A percentile compares a stretch with the other conserved stretches of the same genome.
phyloP scores from a whole-genome alignment of 768 basidiomycete species.

The Suillus clintonianus region DNA sequence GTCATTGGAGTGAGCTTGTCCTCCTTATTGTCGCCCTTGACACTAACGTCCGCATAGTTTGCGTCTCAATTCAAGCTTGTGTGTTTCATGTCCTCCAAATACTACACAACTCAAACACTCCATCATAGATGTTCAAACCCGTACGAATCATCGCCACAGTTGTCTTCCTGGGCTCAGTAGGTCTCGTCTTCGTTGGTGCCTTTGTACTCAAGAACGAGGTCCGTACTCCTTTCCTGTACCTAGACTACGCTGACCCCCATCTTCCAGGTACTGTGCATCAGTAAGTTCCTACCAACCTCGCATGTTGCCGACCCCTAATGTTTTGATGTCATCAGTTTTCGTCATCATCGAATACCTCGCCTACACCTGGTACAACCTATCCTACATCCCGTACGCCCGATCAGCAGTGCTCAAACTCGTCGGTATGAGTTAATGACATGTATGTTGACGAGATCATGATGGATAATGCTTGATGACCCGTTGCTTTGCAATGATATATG shows the following conservation, averaged over 20 bases:
- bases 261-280: constrained; percentile 63
- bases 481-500: constrained; percentile 4
- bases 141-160: constrained; percentile 82
- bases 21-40: neutral
- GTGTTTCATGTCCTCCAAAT: constrained; percentile 17
- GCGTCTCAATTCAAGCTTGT: constrained; percentile 80
- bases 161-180: constrained; percentile 77
- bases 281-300: constrained; percentile 35
- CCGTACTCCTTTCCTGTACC: constrained; percentile 25
- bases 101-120: neutral
- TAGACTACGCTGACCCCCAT: neutral
- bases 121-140: constrained; percentile 88
- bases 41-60: constrained; percentile 49
- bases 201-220: constrained; percentile 75
- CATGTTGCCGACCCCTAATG: neutral
- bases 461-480: neutral
- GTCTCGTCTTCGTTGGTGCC: constrained; percentile 81
- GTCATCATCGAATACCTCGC: constrained; percentile 91
- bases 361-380: constrained; percentile 85
- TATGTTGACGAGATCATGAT: constrained; percentile 14
- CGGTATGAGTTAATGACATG: constrained; percentile 35
- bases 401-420: constrained; percentile 67
- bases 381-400: constrained; percentile 92
- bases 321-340: constrained; percentile 56
- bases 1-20: constrained; percentile 74